Conservation (phyloP, 148 eudicot genomes). For the Cornus florida region DNA sequence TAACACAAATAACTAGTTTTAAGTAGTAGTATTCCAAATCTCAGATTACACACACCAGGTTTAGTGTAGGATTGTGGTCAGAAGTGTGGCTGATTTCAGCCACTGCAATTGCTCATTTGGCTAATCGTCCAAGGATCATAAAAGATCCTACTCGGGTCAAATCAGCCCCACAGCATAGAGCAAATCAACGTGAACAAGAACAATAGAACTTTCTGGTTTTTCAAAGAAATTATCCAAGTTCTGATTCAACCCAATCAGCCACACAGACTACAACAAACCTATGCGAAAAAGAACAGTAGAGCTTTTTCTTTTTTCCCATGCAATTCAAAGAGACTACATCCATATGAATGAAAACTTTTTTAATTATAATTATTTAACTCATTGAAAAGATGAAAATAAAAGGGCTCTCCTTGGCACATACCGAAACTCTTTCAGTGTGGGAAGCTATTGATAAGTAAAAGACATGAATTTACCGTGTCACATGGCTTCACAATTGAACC, state of each 20-base stretch:
- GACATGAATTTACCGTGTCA: neutral
- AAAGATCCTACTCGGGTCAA: neutral
- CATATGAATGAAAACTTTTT: neutral
- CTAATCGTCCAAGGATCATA: neutral
- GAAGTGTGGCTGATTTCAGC: neutral
- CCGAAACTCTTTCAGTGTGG: neutral
- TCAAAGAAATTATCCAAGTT: neutral
- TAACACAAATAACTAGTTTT: neutral
- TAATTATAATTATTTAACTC: neutral
- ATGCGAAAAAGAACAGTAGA: neutral
- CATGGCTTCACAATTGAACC: neutral
- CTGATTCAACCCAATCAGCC: neutral
- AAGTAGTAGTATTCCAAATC: neutral
- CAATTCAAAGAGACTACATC: neutral
- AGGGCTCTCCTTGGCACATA: neutral
- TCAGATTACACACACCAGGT: neutral
- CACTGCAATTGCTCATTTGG: neutral
- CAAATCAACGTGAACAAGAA: neutral
- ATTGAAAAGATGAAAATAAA: neutral
- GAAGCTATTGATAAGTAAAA: neutral
- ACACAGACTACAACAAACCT: no score
- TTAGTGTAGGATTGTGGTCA: neutral
- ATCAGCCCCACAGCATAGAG: neutral
- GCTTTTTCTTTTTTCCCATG: neutral
- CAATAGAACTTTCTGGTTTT: neutral